A percentile compares a stretch with the other conserved stretches of the same genome.
These are phyloP conservation scores for Fusarium bactridioides DNA, from an alignment of 2,329 filamentous ascomycete species.

Conservation along the genomic window DNA sequence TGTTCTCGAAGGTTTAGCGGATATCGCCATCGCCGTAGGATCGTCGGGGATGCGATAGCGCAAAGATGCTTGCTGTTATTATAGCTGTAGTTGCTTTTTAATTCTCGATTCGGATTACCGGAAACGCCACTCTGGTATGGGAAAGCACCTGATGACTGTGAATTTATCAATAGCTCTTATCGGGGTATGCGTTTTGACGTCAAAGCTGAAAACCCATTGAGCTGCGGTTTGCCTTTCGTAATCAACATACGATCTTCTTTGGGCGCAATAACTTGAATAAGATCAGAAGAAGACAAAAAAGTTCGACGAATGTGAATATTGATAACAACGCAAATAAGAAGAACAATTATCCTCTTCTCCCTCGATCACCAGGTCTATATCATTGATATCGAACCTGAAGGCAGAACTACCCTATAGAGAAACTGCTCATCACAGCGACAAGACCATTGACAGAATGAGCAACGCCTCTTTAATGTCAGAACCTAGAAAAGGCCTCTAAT, in stretches of 20 bases:
- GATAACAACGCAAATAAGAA: too few relatives aligned
- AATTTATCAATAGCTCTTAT: too few relatives aligned
- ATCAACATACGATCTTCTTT: neutral
- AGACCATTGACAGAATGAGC: neutral
- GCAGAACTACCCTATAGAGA: neutral
- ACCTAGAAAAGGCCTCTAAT: rapidly evolving
- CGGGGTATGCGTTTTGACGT: rapidly evolving
- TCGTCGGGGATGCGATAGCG: neutral
- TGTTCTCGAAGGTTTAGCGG: neutral
- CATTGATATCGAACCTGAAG: neutral
- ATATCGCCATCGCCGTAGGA: neutral
- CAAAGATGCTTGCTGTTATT: neutral
- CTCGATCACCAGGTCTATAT: neutral
- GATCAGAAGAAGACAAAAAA: rapidly evolving
- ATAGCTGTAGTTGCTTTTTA: neutral
- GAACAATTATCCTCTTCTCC: too few relatives aligned
- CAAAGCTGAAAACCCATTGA: neutral
- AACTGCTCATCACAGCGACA: neutral
- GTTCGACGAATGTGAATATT: rapidly evolving
- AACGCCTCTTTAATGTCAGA: too few relatives aligned
- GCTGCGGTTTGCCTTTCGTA: rapidly evolving
- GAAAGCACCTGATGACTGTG: rapidly evolving
- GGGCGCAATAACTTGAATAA: neutral
- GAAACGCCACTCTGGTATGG: neutral
- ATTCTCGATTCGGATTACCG: neutral